Evolutionary conservation across 1,139 yeast genomes (phyloP).

Genomic region (Candida sojae): DNA sequence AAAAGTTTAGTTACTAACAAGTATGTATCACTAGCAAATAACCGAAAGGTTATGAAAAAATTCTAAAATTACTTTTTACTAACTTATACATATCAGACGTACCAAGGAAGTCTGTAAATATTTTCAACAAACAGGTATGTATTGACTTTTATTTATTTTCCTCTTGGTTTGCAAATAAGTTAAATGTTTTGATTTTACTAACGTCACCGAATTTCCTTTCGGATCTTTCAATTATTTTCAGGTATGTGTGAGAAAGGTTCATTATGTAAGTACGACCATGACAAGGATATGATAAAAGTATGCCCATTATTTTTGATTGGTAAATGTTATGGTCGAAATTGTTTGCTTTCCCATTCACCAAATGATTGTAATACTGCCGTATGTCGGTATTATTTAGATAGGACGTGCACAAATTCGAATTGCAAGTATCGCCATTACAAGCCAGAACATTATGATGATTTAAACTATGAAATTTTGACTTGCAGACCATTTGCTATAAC

Average conservation of each 20-base stretch:
- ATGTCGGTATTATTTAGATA: slow-evolving; percentile 55
- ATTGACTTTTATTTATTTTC: slow-evolving; percentile 8
- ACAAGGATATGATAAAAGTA: slow-evolving; percentile 48
- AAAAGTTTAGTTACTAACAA: not conserved
- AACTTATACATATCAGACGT: slow-evolving; percentile 10
- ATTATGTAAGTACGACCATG: slow-evolving; percentile 59
- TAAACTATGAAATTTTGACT: slow-evolving; percentile 43
- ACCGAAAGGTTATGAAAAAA: no score
- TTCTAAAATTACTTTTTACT: not conserved
- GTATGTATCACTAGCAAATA: slow-evolving; percentile 1
- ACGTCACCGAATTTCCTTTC: slow-evolving; percentile 18
- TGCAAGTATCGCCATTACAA: slow-evolving; percentile 56
- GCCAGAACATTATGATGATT: slow-evolving; percentile 38
- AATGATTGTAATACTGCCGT: slow-evolving; percentile 66
- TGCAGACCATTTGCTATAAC: slow-evolving; percentile 70
- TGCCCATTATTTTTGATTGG: slow-evolving; percentile 54
- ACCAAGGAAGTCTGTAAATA: slow-evolving; percentile 36
- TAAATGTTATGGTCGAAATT: slow-evolving; percentile 49
- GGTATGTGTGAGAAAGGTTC: slow-evolving; percentile 57
- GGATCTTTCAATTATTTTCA: slow-evolving; percentile 24
- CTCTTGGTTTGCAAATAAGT: not conserved
- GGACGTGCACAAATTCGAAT: slow-evolving; percentile 52
- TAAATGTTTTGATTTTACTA: slow-evolving; percentile 14
- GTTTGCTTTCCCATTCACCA: slow-evolving; percentile 59
- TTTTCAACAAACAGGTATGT: slow-evolving; percentile 44